Conservation (phyloP, 2,329 filamentous ascomycete genomes). For the Aspergillus intermedius region DNA sequence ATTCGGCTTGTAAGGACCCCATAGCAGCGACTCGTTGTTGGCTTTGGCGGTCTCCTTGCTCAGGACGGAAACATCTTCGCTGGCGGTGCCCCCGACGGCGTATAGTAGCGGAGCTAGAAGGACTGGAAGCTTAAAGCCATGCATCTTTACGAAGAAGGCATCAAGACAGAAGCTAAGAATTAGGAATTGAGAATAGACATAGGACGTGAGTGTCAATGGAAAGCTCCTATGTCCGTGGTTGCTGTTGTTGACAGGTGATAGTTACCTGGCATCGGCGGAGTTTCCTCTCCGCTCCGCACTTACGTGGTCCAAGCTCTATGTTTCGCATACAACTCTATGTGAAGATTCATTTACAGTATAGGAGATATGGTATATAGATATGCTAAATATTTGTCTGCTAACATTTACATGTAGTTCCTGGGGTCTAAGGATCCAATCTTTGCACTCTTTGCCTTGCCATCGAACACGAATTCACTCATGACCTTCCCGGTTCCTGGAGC, state of each 20-base stretch:
- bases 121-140: conserved; percentile 20
- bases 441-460: conserved; percentile 63
- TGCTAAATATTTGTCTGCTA: not conserved
- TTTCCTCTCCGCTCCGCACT: conserved; percentile 23
- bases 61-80: conserved; percentile 28
- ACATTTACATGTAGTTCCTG: conserved; percentile 44
- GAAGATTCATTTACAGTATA: not conserved
- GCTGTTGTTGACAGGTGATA: conserved; percentile 8
- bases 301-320: conserved; percentile 28
- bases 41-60: conserved; percentile 39
- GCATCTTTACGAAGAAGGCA: conserved; percentile 24
- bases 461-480: conserved; percentile 72
- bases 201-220: conserved; percentile 2
- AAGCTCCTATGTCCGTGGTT: conserved; percentile 5
- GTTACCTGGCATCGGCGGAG: conserved; percentile 16
- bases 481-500: conserved; percentile 78
- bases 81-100: conserved; percentile 23
- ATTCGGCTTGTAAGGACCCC: conserved; percentile 92
- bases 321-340: too few species aligned
- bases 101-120: conserved; percentile 22
- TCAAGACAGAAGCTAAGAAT: conserved; percentile 8
- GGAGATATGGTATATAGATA: not conserved
- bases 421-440: conserved; percentile 63
- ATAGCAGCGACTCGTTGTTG: conserved; percentile 79
- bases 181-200: conserved; percentile 11